Conservation (phyloP, 208 protist genomes). For the Blechomonas ayalai region DNA sequence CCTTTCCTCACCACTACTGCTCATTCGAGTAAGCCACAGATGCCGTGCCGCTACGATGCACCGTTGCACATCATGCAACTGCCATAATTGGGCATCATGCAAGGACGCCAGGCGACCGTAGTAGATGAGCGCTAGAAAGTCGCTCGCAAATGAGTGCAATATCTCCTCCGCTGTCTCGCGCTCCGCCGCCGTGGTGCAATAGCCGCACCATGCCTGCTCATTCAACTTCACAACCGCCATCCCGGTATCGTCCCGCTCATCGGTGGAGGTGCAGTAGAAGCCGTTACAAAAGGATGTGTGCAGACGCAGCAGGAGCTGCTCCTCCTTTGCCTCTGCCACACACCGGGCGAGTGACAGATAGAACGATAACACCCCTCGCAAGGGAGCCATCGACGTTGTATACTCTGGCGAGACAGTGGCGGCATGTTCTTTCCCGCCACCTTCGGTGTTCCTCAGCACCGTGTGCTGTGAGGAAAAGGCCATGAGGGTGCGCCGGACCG, state of each 20-base stretch:
- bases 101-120: conserved; percentile 20
- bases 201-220: not conserved
- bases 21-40: too few relatives aligned
- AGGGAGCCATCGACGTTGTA: conserved; percentile 11
- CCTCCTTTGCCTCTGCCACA: conserved; percentile 44
- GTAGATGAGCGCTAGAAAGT: conserved; percentile 26
- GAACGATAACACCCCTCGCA: conserved; percentile 25
- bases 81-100: conserved; percentile 9
- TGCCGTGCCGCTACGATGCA: too few relatives aligned
- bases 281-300: conserved; percentile 31
- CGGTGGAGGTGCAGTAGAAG: conserved; percentile 11
- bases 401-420: conserved; percentile 6
- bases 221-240: conserved; percentile 6
- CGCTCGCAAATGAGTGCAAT: conserved; percentile 23
- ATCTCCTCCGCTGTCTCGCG: conserved; percentile 1
- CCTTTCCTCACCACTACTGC: too few relatives aligned
- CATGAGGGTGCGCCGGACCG: conserved; percentile 16
- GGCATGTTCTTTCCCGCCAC: too few relatives aligned
- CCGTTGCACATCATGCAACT: not conserved
- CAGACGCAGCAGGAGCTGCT: conserved; percentile 28
- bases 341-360: conserved; percentile 40
- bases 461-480: conserved; percentile 24
- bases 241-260: not conserved
- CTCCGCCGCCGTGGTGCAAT: not conserved
- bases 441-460: too few relatives aligned